Percentiles rank a stretch among this genome's conserved stretches.
Evolutionary conservation across 1,284 basidiomycete species (phyloP).

Genomic region (Cutaneotrichosporon sp.): DNA sequence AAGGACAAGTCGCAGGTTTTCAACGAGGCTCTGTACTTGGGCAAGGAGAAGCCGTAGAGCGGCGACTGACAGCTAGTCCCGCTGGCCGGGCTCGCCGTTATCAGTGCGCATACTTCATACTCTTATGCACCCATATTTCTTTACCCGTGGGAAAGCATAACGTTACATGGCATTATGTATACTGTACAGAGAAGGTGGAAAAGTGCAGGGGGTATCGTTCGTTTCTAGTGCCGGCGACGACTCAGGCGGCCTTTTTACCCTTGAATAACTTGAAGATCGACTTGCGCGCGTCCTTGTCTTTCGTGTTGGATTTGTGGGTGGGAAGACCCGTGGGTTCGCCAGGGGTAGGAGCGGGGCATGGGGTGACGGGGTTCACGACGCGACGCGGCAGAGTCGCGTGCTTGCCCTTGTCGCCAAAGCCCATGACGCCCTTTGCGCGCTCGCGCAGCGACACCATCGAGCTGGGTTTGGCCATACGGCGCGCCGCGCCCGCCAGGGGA

Average conservation of each 20-base stretch:
- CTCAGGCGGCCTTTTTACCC: not conserved
- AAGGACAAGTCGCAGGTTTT: too few relatives aligned
- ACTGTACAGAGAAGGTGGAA: not conserved
- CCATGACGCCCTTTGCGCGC: constrained; percentile 26
- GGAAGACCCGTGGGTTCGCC: not conserved
- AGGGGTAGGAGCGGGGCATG: not conserved
- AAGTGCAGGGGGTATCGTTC: not conserved
- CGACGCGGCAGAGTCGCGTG: constrained; percentile 1
- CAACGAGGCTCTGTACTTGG: not conserved
- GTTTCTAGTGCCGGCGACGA: not conserved
- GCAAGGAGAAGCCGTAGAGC: not conserved
- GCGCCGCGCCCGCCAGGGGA: not conserved
- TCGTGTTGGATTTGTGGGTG: not conserved
- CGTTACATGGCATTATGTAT: not conserved
- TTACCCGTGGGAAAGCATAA: not conserved
- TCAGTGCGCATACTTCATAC: too few relatives aligned
- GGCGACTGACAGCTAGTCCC: too few relatives aligned
- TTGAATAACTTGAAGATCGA: constrained; percentile 8
- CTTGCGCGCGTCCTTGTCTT: constrained; percentile 2
- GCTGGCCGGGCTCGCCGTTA: too few relatives aligned
- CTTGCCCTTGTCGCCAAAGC: constrained; percentile 10
- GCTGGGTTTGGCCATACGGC: not conserved
- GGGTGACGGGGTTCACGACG: too few relatives aligned
- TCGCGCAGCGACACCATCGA: constrained; percentile 34
- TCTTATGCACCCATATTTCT: not conserved